Evolutionary conservation across 192 early-diverging fungal genomes (phyloP).

Genomic region (Coemansia asiatica): DNA sequence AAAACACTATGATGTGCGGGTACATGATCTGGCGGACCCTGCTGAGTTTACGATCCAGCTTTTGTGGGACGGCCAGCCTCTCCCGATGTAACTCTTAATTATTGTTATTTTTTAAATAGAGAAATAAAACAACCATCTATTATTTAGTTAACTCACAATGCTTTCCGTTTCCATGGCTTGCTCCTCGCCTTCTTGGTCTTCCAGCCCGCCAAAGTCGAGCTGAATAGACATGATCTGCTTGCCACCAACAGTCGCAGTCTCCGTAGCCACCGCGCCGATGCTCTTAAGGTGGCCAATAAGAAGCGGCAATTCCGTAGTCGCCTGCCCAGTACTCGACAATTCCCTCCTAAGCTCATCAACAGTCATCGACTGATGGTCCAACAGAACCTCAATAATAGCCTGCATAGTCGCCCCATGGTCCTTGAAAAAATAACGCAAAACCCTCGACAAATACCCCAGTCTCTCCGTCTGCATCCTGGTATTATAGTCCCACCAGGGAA

Average conservation of each 20-base stretch:
- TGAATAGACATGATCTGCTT: conserved; percentile 42
- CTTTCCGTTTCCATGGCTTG: conserved; percentile 9
- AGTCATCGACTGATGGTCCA: conserved; percentile 45
- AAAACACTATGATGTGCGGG: conserved; percentile 38
- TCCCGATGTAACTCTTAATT: conserved; percentile 2
- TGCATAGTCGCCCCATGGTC: conserved; percentile 54
- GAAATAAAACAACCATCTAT: not conserved
- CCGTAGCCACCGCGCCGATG: conserved; percentile 36
- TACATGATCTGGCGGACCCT: conserved; percentile 27
- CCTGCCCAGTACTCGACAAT: conserved; percentile 35
- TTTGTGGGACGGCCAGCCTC: conserved; percentile 44
- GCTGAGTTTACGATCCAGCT: conserved; percentile 42
- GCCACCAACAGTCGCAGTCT: conserved; percentile 27
- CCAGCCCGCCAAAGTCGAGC: conserved; percentile 44
- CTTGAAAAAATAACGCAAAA: conserved; percentile 51
- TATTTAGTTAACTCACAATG: not conserved
- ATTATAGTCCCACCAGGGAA: conserved; percentile 49
- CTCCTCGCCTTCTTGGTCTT: conserved; percentile 13
- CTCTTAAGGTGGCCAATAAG: conserved; percentile 33
- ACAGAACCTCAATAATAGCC: conserved; percentile 34
- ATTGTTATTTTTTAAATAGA: not conserved
- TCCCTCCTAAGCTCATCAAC: conserved; percentile 44
- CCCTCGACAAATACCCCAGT: conserved; percentile 25
- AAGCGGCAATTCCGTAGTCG: conserved; percentile 38
- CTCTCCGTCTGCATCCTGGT: conserved; percentile 31